Conservation (phyloP, 805 yeast species). For the Isabelozyma rhagii region DNA sequence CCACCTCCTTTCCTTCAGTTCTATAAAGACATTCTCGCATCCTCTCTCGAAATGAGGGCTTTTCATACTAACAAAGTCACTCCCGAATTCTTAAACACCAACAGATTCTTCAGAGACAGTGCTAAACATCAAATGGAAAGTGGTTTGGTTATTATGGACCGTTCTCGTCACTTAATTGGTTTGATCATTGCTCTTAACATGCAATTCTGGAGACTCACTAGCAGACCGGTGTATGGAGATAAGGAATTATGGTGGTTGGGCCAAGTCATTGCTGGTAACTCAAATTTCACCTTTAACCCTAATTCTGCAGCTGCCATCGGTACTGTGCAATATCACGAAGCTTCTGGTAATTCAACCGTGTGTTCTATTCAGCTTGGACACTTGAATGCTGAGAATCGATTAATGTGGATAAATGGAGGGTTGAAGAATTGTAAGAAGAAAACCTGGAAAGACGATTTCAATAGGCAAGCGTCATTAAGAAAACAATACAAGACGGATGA, state of each 20-base stretch:
- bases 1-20: not conserved
- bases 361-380: conserved; percentile 28
- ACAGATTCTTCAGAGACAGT: conserved; percentile 19
- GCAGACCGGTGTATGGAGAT: conserved; percentile 19
- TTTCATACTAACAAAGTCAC: not conserved
- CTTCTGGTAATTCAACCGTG: conserved; percentile 2
- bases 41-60: not conserved
- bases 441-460: conserved; percentile 1
- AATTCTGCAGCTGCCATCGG: conserved; percentile 21
- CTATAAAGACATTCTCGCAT: not conserved
- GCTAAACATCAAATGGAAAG: conserved; percentile 25
- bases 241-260: conserved; percentile 31
- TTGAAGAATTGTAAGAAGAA: conserved; percentile 18
- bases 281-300: conserved; percentile 14
- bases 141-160: conserved; percentile 30
- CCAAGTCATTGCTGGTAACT: conserved; percentile 17
- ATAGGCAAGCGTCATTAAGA: not conserved
- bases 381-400: conserved; percentile 9
- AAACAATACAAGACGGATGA: not conserved
- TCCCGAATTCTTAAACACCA: not conserved
- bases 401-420: conserved; percentile 32
- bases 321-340: not conserved
- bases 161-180: conserved; percentile 18
- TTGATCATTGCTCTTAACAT: conserved; percentile 13
- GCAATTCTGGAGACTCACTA: conserved; percentile 22